Conservation (phyloP, 2,329 filamentous ascomycete genomes). For the Diaporthe sp. region DNA sequence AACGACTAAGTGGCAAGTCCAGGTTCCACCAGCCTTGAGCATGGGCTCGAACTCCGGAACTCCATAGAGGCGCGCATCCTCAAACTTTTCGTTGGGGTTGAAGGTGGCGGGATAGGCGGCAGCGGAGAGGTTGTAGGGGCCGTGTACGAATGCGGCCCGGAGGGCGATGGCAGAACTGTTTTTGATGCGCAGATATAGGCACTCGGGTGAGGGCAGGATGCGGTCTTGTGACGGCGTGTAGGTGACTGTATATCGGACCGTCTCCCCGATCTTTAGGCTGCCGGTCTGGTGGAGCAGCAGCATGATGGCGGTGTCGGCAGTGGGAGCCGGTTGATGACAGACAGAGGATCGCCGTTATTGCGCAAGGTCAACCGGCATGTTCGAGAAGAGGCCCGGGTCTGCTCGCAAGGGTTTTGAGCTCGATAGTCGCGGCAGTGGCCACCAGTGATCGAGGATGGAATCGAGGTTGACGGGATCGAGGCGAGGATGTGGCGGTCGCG, state of each 20-base stretch:
- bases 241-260: constrained; percentile 91
- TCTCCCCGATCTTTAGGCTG: constrained; percentile 93
- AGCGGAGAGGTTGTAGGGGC: constrained; percentile 91
- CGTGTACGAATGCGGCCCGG: constrained; percentile 95
- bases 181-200: constrained; percentile 87
- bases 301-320: constrained; percentile 66
- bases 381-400: constrained; percentile 20
- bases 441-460: not conserved
- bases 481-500: constrained; percentile 11
- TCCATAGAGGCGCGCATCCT: constrained; percentile 77
- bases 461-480: constrained; percentile 3
- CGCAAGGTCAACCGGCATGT: constrained; percentile 12
- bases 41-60: constrained; percentile 95
- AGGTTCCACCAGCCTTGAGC: constrained; percentile 92
- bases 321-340: not conserved
- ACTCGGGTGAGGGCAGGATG: constrained; percentile 86
- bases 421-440: not conserved
- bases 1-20: constrained; percentile 84
- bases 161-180: constrained; percentile 93
- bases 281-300: constrained; percentile 92
- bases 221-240: constrained; percentile 92
- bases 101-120: constrained; percentile 88
- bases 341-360: constrained; percentile 14
- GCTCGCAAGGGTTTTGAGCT: not conserved
- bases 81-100: constrained; percentile 84